phyloP scores from a whole-genome alignment of 345 rosid genomes.

The Moringa oleifera region DNA sequence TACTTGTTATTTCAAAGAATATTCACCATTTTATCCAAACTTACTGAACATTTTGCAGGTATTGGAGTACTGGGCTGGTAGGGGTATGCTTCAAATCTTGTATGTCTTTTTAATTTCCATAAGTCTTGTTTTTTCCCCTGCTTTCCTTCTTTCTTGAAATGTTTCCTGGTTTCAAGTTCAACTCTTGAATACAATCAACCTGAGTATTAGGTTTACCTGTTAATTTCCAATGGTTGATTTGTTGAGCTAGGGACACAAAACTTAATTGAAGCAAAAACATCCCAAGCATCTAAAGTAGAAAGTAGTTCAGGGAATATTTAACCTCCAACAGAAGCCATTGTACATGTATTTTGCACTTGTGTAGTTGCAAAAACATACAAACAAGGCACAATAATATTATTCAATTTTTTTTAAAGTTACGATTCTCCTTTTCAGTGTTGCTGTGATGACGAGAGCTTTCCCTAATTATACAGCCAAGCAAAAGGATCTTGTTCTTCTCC shows the following conservation, averaged over 20 bases:
- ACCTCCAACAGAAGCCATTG: background rate
- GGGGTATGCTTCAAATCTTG: slow-evolving; percentile 99
- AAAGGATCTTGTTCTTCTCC: slow-evolving; percentile 59
- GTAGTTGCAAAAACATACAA: too few species aligned
- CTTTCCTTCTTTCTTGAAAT: background rate
- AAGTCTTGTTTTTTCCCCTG: background rate
- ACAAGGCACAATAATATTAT: too few species aligned
- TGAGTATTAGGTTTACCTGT: too few species aligned
- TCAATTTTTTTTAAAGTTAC: slow-evolving; percentile 9
- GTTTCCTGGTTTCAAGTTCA: background rate
- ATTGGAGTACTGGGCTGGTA: slow-evolving; percentile 85
- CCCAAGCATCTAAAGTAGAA: background rate
- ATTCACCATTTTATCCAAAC: background rate
- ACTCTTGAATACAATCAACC: background rate
- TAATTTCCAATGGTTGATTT: too few species aligned
- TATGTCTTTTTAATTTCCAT: slow-evolving; percentile 30
- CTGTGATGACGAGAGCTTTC: slow-evolving; percentile 97
- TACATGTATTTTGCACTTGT: too few species aligned
- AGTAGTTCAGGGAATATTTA: background rate
- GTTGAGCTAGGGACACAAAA: too few species aligned
- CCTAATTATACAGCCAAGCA: slow-evolving; percentile 48
- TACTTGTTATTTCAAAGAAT: background rate
- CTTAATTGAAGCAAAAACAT: background rate
- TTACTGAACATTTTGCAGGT: slow-evolving; percentile 41
- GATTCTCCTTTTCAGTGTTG: slow-evolving; percentile 49